Base-by-base conservation (phyloP, 495 filamentous ascomycete species). In the Collariella sp. region DNA sequence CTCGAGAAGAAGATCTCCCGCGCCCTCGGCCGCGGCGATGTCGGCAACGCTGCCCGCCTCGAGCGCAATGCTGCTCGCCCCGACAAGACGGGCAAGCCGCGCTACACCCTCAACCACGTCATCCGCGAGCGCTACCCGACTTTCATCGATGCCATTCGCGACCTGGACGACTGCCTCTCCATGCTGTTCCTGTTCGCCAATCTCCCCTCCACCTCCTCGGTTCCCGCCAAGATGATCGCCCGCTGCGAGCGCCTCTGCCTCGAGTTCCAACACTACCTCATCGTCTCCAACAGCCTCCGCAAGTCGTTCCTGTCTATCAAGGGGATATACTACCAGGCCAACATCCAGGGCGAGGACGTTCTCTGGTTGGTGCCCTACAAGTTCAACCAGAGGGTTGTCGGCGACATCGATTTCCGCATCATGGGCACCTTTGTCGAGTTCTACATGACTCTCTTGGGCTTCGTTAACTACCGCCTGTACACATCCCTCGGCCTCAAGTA, bases 391-490 rank as follows among this genome's bases (percentile, higher is more conserved):
- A 75, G 85, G 55, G 82, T 95, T 29, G 89, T 90, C 22, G 87
- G 84, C 13, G 93, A 97, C 70, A 83, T 98, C 44, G 93, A 98
- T 70, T 97, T 95, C 75, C 78, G 94, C 61, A 96, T 98, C 67
- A 98, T 98, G 93, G 89, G 87, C 39, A 98, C 94, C 2, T 98
- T 98, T 65, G 87, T 98, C 47, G 91, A 98, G 62, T 97, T 98
- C 71, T 98, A 98, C 76, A 93, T 90, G 46, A 97, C 93, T 2
- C 76, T 98, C 12, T 75, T 98, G 10, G 87, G 94, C 43, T 98
- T 97, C 59, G 86, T 97, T 65, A 95, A 97, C 75, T 98, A 86
- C 76, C 74, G 89, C 47, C 77, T 98, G 22, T 98, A 95, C 70
- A 95, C 91, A 0, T 82, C 87, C 0, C 76, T 94, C 56, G 94